Evolutionary conservation across 2,329 filamentous ascomycete genomes (phyloP), one percentile per base, ranked within the genome.

Genomic region (Penicillium sp.): DNA sequence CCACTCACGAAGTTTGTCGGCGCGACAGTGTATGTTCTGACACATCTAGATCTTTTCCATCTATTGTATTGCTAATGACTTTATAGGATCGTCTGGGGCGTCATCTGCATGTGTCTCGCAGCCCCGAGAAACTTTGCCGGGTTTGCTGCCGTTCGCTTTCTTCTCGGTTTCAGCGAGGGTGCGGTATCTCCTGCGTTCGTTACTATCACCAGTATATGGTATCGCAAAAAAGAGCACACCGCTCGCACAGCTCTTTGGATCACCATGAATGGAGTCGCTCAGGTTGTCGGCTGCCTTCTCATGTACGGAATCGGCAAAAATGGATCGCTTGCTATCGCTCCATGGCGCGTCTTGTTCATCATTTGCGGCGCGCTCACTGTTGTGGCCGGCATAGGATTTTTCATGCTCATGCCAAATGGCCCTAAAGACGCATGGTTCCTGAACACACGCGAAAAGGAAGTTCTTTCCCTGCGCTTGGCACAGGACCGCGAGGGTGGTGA

Each of bases 231-330:
- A 8, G 73, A 76, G 39, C 74, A 58, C 28, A 48, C 48, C 55
- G n/a, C 51, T 12, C 49, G 55, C 23, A 60, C 57, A 2, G 55
- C 56, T 21, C 7, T 49, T 24, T 77, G 76, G 76, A 70, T 79
- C 10, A 74, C 70, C 6, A 76, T 75, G 70, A 77, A 78, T 55
- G 76, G 75, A 3, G 38, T 79, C 2, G 75, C 77, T 0, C 77
- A 79, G 56, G 68, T 79, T 28, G 55, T 77, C 34, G 76, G 77
- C 9, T 72, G 67, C 26, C 54, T 79, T 5, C 67, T 79, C n/a
- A 79, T 79, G 76, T 80, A 80, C 57, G 76, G 77, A 33, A 78
- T 81, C 47, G 79, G 76, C 36, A 73, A 74, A 53, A 73, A 76
- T 49, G 60, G 54, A 0, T 59, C 75, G 2, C 47, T 65, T 78